Base-by-base conservation (phyloP, 768 basidiomycete genomes). In the Erythrobasidium yunnanense region DNA sequence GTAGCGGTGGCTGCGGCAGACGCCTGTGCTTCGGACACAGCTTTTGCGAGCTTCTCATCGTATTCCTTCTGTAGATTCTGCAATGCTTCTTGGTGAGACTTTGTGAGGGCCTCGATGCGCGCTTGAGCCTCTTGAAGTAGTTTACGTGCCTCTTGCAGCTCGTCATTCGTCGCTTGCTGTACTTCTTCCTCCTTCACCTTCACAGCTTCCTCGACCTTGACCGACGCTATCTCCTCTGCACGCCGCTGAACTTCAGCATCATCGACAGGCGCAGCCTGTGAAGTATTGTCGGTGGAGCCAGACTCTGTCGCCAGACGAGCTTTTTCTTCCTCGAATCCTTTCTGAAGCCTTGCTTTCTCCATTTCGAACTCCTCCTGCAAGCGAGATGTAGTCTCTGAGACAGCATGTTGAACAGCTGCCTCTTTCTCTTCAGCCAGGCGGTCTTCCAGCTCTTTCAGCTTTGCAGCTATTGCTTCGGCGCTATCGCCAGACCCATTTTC, bases 261-360 rank as follows among this genome's bases (percentile, higher is more conserved):
- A 1, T 63, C 60, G 18, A 45, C 47, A 5, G 46, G 54, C 34
- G 66, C 73, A 60, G 75, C n/a, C n/a, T n/a, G n/a, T n/a, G n/a
- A n/a, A n/a, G n/a, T n/a, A n/a, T n/a, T n/a, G n/a, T n/a, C n/a
- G n/a, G n/a, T n/a, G n/a, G n/a, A n/a, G n/a, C n/a, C n/a, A n/a
- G n/a, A n/a, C n/a, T n/a, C n/a, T n/a, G n/a, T n/a, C n/a, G n/a
- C n/a, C n/a, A n/a, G n/a, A n/a, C n/a, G n/a, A n/a, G n/a, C 70
- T 80, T 74, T 80, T 22, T 76, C 75, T 63, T 80, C 80, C 72
- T 83, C 86, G 72, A 86, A 85, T 0, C 79, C 79, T 27, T 85
- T 76, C 18, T 88, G 75, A 54, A 54, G 83, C 79, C 74, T 89
- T 84, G 47, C 80, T 79, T 58, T 79, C 69, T 55, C 80, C 77